Evolutionary conservation across 2,329 filamentous ascomycete genomes (phyloP), one percentile per base, ranked within the genome.

Genomic region (Fusarium vanettenii): DNA sequence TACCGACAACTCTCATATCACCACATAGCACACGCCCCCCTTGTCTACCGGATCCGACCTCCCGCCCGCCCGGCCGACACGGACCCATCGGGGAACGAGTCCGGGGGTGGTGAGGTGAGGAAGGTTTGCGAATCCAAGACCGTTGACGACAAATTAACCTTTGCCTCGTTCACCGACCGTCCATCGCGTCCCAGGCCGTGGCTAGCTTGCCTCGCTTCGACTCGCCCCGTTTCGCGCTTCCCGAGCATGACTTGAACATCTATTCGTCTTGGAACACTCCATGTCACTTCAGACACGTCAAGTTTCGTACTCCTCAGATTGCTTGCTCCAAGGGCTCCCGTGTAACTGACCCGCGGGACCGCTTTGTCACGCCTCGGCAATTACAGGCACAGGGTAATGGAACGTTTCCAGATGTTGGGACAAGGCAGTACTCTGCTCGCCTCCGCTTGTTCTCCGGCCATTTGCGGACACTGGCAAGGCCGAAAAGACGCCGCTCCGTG

Each of bases 401-500:
- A 74, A 78, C 70, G 71, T 68, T 78, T 74, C 76, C 70, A 78
- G 76, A 70, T 69, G 64, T 60, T 76, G 60, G 73, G 73, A 76
- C 71, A 67, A 71, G 64, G 48, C 35, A 31, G 22, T 31, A 29
- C 18, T 41, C 25, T 52, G 37, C 59, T 75, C 61, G 59, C 72
- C 65, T 75, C 52, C 60, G 60, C 60, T 48, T 63, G 39, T 61
- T 57, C 60, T 55, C 69, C 69, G 72, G 72, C 62, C 69, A 70
- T 69, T 75, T 75, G 59, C 56, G 62, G 72, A 52, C 66, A 62
- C 60, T 70, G 60, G 59, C 43, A 50, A 67, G 60, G 41, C 72
- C 72, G 72, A 75, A 66, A 69, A 70, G 64, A 50, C 63, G 72
- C 69, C 72, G 72, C 72, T 64, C 72, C 69, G 72, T 73, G 69